Evolutionary conservation across 805 yeast genomes (phyloP), one percentile per base, ranked within the genome.

Genomic region (Metschnikowia lunata): DNA sequence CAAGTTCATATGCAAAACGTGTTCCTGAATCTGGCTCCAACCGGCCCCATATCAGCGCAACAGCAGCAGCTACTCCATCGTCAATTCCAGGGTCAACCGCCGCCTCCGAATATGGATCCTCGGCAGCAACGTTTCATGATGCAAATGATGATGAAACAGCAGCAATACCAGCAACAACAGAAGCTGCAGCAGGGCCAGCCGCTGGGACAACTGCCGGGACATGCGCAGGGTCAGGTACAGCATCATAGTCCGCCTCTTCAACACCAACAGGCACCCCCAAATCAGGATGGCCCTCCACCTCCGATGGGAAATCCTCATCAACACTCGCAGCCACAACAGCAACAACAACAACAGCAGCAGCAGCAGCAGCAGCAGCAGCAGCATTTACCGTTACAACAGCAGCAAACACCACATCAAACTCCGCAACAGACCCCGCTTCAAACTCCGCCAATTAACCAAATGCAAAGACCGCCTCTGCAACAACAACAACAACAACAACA

Each of bases 101-200:
- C 27, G 10, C 46, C 39, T 8, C 42, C 46, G 2, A 40, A 36
- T 31, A 36, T 40, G 36, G 53, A 49, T 34, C 46, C 45, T 4
- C 44, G 52, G 34, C 55, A 49, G 43, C 64, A 57, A 42, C 60
- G 56, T 37, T 45, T 53, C 40, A 50, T 54, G 57, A 51, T 55
- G 54, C 57, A 51, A 45, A 51, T 60, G 58, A 49, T 54, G 58
- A 58, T 53, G 57, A 51, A 50, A 41, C 62, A 58, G 42, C 61
- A 54, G 42, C 61, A 51, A 26, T 37, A 34, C 2, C 50, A 40
- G 40, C 50, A 47, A n/a, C 46, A 56, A 1, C 59, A 59, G 37
- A 52, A 47, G 28, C 64, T 55, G 39, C 71, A 58, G 37, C 66
- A 49, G 30, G 18, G 6, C 34, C 13, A 9, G 14, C 14, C 14